Evolutionary conservation across 768 basidiomycete species (phyloP).

Genomic region (Agaricus subrufescens): DNA sequence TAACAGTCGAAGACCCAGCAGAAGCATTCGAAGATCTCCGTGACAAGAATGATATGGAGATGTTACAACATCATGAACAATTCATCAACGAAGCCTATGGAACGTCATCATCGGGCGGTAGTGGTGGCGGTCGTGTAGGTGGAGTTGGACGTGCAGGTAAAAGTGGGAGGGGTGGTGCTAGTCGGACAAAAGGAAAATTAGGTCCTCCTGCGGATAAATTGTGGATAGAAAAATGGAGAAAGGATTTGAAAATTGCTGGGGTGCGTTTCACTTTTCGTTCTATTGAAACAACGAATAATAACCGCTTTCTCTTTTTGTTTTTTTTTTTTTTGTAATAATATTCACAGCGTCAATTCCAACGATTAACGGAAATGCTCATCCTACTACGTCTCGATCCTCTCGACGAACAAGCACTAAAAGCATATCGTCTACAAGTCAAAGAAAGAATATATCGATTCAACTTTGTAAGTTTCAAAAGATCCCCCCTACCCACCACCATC

Average conservation of each 20-base stretch:
- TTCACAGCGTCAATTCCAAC: slow-evolving; percentile 86
- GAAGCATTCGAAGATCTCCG: slow-evolving; percentile 97
- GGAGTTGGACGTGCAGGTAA: slow-evolving; percentile 39
- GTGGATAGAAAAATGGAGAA: slow-evolving; percentile 80
- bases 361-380: slow-evolving; percentile 89
- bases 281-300: background rate
- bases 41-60: slow-evolving; percentile 85
- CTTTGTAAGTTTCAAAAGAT: slow-evolving; percentile 53
- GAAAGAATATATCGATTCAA: slow-evolving; percentile 94
- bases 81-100: slow-evolving; percentile 76
- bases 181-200: slow-evolving; percentile 50
- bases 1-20: slow-evolving; percentile 96
- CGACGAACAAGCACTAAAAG: slow-evolving; percentile 49
- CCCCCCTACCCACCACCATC: too few species aligned
- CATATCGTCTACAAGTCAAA: slow-evolving; percentile 89
- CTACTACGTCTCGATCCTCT: slow-evolving; percentile 62
- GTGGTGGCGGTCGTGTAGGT: slow-evolving; percentile 46
- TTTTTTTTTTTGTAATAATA: too few species aligned
- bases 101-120: slow-evolving; percentile 25
- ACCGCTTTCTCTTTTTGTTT: too few species aligned
- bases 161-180: slow-evolving; percentile 28
- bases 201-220: slow-evolving; percentile 72
- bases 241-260: slow-evolving; percentile 83
- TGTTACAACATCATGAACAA: slow-evolving; percentile 57
- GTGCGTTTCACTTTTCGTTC: slow-evolving; percentile 37